Conservation (phyloP, 2,329 filamentous ascomycete genomes). For the Sclerotinia subarctica region DNA sequence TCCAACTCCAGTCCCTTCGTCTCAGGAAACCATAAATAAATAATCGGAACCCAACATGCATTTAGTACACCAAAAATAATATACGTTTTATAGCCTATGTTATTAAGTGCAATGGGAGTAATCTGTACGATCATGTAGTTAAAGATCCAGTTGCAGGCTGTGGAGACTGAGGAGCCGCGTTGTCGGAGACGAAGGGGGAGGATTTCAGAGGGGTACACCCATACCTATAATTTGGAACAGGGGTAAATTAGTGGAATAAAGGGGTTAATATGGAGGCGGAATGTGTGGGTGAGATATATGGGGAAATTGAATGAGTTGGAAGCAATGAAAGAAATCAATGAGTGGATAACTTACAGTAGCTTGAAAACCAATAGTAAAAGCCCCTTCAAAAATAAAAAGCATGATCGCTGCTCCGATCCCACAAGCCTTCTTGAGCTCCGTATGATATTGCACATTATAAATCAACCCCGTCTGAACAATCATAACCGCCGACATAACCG, state of each 20-base stretch:
- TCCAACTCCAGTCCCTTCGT: constrained; percentile 62
- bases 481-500: constrained; percentile 44
- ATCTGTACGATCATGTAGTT: constrained; percentile 53
- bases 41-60: constrained; percentile 44
- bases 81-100: constrained; percentile 44
- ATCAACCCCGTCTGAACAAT: constrained; percentile 43
- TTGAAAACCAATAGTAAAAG: constrained; percentile 58
- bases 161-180: constrained; percentile 59
- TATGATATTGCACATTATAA: constrained; percentile 42
- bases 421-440: constrained; percentile 36
- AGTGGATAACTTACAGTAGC: constrained; percentile 46
- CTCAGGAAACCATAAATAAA: constrained; percentile 63
- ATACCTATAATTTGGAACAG: constrained; percentile 33
- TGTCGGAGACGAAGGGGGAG: constrained; percentile 56
- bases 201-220: constrained; percentile 59
- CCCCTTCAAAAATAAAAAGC: constrained; percentile 59
- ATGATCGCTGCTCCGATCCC: constrained; percentile 47
- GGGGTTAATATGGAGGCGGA: too few species aligned
- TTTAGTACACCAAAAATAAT: constrained; percentile 39
- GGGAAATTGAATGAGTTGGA: neutral
- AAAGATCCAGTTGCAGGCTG: constrained; percentile 49
- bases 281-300: neutral
- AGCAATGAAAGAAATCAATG: neutral
- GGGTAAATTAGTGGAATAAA: neutral
- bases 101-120: constrained; percentile 39